A percentile compares a stretch with the other conserved stretches of the same genome.
Conservation (phyloP, 345 rosid genomes). For the Trapa incisa region DNA sequence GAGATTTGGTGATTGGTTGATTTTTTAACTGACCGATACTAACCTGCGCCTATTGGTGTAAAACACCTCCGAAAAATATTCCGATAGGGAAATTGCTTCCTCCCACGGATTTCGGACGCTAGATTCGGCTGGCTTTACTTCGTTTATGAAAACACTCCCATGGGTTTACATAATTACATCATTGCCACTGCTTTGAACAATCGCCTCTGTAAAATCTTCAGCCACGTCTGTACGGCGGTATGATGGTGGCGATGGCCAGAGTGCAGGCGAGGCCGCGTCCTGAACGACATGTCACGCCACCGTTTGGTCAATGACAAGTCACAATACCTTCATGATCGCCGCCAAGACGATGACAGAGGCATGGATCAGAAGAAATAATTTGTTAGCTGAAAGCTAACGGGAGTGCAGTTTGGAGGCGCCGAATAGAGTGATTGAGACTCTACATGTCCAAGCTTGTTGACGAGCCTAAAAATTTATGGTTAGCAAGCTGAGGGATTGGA, state of each 20-base stretch:
- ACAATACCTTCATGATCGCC: too few species aligned
- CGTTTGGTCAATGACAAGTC: too few species aligned
- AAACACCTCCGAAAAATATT: too few species aligned
- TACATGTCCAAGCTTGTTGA: slow-evolving; percentile 43
- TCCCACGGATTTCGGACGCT: too few species aligned
- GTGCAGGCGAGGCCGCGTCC: not conserved
- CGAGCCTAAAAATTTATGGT: slow-evolving; percentile 46
- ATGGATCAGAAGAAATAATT: too few species aligned
- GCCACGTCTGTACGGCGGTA: not conserved
- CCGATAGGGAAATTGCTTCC: too few species aligned
- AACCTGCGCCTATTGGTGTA: too few species aligned
- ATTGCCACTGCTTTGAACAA: not conserved
- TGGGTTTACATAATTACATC: not conserved
- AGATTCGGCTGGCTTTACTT: too few species aligned
- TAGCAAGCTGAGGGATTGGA: slow-evolving; percentile 39
- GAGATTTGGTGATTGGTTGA: not conserved
- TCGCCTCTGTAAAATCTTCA: not conserved
- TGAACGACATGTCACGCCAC: too few species aligned
- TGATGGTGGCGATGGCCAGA: not conserved
- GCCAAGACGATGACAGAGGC: too few species aligned
- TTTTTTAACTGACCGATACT: not conserved
- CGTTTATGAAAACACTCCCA: not conserved
- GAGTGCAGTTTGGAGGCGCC: slow-evolving; percentile 33
- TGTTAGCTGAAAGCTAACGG: not conserved
- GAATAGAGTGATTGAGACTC: slow-evolving; percentile 39